A percentile compares a stretch with the other conserved stretches of the same genome.
These are phyloP conservation scores for Chlorella vulgaris DNA, from an alignment of 139 green algal genomes.

Conservation along the genomic window DNA sequence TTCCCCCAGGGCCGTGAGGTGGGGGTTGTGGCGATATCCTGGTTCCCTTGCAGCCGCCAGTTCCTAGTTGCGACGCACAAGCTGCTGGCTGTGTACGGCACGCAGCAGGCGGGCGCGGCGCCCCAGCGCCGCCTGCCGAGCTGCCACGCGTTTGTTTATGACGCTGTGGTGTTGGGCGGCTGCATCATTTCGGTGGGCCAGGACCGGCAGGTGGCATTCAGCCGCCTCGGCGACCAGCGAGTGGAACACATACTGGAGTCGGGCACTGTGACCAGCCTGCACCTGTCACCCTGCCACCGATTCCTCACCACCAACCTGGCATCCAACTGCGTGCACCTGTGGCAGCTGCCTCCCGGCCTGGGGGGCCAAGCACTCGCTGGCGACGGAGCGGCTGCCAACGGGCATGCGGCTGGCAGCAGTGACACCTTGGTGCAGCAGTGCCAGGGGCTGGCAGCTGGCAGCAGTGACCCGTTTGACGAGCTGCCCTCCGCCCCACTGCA, in stretches of 20 bases:
- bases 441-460: background rate
- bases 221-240: conserved; percentile 51
- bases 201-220: conserved; percentile 56
- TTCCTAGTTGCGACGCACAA: conserved; percentile 76
- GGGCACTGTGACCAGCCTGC: conserved; percentile 54
- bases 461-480: conserved; percentile 15
- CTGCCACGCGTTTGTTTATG: conserved; percentile 63
- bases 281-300: conserved; percentile 58
- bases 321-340: conserved; percentile 35
- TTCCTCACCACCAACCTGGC: conserved; percentile 64
- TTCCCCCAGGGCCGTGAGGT: background rate
- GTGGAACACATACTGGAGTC: conserved; percentile 45
- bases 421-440: background rate
- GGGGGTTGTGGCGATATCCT: conserved; percentile 75
- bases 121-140: background rate
- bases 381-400: background rate
- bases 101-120: background rate
- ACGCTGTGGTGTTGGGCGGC: conserved; percentile 76
- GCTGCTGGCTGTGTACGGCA: conserved; percentile 20
- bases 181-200: conserved; percentile 66
- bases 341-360: conserved; percentile 24
- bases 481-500: conserved; percentile 10
- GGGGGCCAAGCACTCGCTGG: background rate
- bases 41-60: conserved; percentile 57
- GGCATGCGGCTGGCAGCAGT: background rate